Evolutionary conservation across 805 yeast genomes (phyloP).

Genomic region (Blastobotrys robertii): DNA sequence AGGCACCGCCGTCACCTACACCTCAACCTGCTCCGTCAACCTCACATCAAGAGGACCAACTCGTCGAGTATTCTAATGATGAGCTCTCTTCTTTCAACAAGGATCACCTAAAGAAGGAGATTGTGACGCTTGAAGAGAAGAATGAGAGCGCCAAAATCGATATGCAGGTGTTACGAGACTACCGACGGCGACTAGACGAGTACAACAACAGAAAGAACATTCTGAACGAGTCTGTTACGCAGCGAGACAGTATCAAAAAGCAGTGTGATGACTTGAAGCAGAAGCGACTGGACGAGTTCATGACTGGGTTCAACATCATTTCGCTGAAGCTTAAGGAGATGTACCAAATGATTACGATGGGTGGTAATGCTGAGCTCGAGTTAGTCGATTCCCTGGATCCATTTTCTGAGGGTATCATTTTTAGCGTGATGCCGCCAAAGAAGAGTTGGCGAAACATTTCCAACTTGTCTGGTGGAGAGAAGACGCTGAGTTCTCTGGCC

Average conservation of each 20-base stretch:
- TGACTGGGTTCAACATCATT: constrained; percentile 83
- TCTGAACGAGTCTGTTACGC: constrained; percentile 54
- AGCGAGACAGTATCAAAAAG: constrained; percentile 54
- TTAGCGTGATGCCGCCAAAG: constrained; percentile 98
- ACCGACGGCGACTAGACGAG: constrained; percentile 56
- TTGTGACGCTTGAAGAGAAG: constrained; percentile 45
- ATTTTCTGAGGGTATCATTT: constrained; percentile 92
- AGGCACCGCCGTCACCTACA: not conserved
- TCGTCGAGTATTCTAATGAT: constrained; percentile 40
- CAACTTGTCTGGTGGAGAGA: constrained; percentile 95
- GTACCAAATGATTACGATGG: constrained; percentile 99
- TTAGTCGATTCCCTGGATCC: constrained; percentile 94
- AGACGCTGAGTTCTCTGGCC: constrained; percentile 89
- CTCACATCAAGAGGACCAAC: constrained; percentile 20
- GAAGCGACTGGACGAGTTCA: constrained; percentile 75
- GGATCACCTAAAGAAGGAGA: constrained; percentile 40
- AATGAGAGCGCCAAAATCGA: constrained; percentile 54
- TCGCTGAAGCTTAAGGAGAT: constrained; percentile 85
- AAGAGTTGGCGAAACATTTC: constrained; percentile 95
- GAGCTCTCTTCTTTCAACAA: constrained; percentile 42
- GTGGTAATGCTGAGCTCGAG: constrained; percentile 97
- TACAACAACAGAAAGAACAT: constrained; percentile 54
- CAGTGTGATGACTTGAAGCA: constrained; percentile 61
- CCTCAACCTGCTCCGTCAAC: not conserved
- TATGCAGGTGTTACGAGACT: constrained; percentile 66